Conservation (phyloP, 176 grass and related monocot species). For the Musa troglodytarum region DNA sequence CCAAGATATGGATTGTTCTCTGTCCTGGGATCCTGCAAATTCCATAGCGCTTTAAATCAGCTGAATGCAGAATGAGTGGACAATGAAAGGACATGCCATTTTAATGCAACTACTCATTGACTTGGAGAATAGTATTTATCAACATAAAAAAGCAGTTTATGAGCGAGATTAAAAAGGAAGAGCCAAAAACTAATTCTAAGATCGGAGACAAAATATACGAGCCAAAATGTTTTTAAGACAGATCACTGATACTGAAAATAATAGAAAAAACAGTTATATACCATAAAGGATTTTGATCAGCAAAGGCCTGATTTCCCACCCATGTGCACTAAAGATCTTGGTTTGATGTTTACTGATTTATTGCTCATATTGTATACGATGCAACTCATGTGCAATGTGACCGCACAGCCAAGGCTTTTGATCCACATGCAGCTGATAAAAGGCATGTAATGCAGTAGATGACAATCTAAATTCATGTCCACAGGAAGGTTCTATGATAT, state of each 20-base stretch:
- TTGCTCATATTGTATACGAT: neutral
- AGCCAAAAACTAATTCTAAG: too few relatives aligned
- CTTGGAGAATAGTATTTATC: neutral
- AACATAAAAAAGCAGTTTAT: too few relatives aligned
- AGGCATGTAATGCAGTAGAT: neutral
- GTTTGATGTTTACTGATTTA: neutral
- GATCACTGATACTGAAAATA: too few relatives aligned
- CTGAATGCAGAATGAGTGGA: neutral
- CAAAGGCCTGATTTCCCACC: too few relatives aligned
- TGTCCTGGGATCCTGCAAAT: slow-evolving; percentile 82
- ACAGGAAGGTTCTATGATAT: too few relatives aligned
- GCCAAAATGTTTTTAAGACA: too few relatives aligned
- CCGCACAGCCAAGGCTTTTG: neutral
- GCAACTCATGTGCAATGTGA: neutral
- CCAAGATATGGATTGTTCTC: slow-evolving; percentile 95
- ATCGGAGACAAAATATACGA: too few relatives aligned
- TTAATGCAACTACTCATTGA: neutral
- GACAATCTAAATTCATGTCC: neutral
- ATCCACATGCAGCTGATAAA: neutral
- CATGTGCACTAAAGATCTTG: neutral
- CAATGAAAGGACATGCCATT: neutral
- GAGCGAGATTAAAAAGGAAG: too few relatives aligned
- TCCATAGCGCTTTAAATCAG: neutral
- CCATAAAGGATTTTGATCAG: too few relatives aligned
- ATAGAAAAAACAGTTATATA: too few relatives aligned